These are phyloP conservation scores for Potentilla sterilis DNA, from an alignment of 306 rosid genomes.

Conservation along the genomic window DNA sequence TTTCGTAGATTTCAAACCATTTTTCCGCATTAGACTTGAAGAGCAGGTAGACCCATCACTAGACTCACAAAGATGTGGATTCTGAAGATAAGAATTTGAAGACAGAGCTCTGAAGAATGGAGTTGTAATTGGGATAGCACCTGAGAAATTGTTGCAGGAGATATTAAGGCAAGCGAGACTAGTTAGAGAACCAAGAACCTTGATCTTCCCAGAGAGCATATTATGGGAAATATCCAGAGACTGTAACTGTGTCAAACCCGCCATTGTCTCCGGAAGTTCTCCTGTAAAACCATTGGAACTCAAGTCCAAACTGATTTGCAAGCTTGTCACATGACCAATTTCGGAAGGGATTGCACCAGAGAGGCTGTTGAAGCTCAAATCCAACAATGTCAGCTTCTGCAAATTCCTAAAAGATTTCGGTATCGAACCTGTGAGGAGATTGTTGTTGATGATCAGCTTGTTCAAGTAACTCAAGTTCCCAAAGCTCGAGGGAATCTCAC, in stretches of 20 bases:
- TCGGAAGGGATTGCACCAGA: slow-evolving; percentile 73
- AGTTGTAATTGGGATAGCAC: slow-evolving; percentile 83
- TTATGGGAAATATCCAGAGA: slow-evolving; percentile 88
- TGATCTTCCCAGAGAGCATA: slow-evolving; percentile 57
- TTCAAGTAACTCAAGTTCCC: slow-evolving; percentile 90
- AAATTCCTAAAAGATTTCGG: slow-evolving; percentile 67
- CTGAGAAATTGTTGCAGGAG: slow-evolving; percentile 88
- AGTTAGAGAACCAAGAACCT: slow-evolving; percentile 70
- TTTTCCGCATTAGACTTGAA: slow-evolving; percentile 45
- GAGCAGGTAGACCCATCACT: slow-evolving; percentile 82
- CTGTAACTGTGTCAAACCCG: slow-evolving; percentile 69
- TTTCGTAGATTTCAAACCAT: slow-evolving; percentile 62
- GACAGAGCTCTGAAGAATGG: slow-evolving; percentile 80
- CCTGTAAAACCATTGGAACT: slow-evolving; percentile 71
- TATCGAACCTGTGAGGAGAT: slow-evolving; percentile 65
- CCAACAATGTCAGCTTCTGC: slow-evolving; percentile 80
- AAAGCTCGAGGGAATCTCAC: slow-evolving; percentile 75
- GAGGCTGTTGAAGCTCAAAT: slow-evolving; percentile 82
- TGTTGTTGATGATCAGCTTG: slow-evolving; percentile 84
- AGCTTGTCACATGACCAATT: slow-evolving; percentile 77
- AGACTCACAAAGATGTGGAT: slow-evolving; percentile 67
- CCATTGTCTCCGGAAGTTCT: slow-evolving; percentile 71
- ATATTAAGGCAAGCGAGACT: slow-evolving; percentile 82
- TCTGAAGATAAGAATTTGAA: slow-evolving; percentile 55
- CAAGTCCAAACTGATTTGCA: slow-evolving; percentile 85